Base-by-base conservation (phyloP, 805 yeast species). In the Schwanniomyces yamadae region DNA sequence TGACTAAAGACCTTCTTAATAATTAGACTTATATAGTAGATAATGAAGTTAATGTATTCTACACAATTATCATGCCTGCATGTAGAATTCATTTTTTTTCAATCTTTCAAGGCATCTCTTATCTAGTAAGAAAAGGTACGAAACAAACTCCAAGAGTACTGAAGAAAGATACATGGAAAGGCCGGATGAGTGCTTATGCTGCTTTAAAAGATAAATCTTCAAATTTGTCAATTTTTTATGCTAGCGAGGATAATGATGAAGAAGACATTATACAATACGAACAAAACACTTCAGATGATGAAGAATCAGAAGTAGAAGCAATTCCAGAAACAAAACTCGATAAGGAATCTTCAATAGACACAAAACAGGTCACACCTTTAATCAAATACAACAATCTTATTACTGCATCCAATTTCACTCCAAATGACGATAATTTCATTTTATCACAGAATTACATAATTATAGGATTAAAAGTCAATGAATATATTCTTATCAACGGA, bases 401-500 rank as follows among this genome's bases (percentile, higher is more conserved):
- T n/a, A 24, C 3, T 30, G 28, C 37, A 6, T 73, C 78, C 0
- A 65, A 59, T 31, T 73, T 73, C 44, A 37, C 36, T 3, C 63
- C 68, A 2, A 54, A 54, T 21, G 54, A 56, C 7, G 69, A 69
- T 23, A 75, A 73, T 44, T 36, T 65, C 7, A 43, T 69, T 4
- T 57, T 49, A 34, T 53, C 52, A 6, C 54, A 55, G 3, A 48
- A 56, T 5, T 51, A 58, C 31, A 59, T 66, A 1, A 51, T 58
- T 4, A 31, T 77, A 27, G 80, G 77, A 0, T 58, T 78, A 22
- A 68, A 64, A 35, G 43, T 53, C 2, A 54, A 57, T 18, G 77
- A 78, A 38, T 61, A 50, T 33, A 39, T 78, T 3, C 45, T 75
- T 25, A 36, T 78, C 1, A 57, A 61, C 36, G 84, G 84, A 1